Percentiles rank a stretch among this genome's conserved stretches.
These are phyloP conservation scores for Bolboschoenoplectus hybrid DNA, from an alignment of 202 grass and related monocot genomes.

Conservation along the genomic window DNA sequence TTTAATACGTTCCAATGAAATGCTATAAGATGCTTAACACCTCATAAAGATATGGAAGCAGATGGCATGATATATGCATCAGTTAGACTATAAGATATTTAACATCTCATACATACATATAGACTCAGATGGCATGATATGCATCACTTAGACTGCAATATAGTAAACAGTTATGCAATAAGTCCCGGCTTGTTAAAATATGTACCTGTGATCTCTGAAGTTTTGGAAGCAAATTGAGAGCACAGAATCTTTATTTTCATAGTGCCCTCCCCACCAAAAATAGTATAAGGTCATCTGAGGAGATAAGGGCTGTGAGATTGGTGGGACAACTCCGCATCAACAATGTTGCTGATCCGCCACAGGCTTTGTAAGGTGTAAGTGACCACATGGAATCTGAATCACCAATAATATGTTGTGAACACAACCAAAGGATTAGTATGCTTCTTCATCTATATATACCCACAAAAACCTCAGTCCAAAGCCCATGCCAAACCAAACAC, in stretches of 20 bases:
- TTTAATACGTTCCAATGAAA: background rate
- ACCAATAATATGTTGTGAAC: constrained; percentile 10
- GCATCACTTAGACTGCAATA: background rate
- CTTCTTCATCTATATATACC: constrained; percentile 46
- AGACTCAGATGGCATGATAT: background rate
- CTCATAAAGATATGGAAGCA: too few relatives aligned
- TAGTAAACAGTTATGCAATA: background rate
- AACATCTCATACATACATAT: background rate
- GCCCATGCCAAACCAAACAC: constrained; percentile 45
- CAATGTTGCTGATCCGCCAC: background rate
- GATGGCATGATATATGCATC: background rate
- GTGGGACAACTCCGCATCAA: background rate
- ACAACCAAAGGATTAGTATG: constrained; percentile 17
- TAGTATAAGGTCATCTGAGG: constrained; percentile 12
- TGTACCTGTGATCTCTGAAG: background rate
- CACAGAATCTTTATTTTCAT: constrained; percentile 25
- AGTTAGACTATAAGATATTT: background rate
- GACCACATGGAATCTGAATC: background rate
- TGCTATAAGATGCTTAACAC: background rate
- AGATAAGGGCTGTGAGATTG: background rate
- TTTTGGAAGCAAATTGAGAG: constrained; percentile 28
- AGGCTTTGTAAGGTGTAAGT: constrained; percentile 11
- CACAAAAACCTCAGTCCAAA: constrained; percentile 28
- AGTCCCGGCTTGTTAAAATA: background rate
- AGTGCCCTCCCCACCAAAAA: constrained; percentile 45